Base-by-base conservation (phyloP, 148 eudicot species). In the Vaccinium myrtillus region DNA sequence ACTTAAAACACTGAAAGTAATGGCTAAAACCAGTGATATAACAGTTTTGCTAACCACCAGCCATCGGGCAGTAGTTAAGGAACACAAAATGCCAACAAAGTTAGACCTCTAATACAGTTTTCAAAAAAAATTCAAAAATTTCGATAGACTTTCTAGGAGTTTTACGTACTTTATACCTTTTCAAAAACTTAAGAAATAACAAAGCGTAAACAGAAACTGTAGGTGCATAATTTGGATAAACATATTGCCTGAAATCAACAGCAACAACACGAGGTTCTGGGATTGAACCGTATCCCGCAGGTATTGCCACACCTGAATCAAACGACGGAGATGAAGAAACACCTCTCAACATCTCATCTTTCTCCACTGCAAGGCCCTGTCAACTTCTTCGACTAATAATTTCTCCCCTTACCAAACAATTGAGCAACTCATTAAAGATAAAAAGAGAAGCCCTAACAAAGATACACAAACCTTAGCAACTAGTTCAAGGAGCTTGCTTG, bases 341-440 rank as follows among this genome's bases (percentile, higher is more conserved):
- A 76, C 94, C 98, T 86, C 90, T 91, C 77, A 87, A 83, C 30
- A 90, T 91, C 84, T 95, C 97, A 84, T 94, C 95, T 87, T 91
- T 95, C 88, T 95, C 98, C 87, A 90, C 95, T 91, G 97, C 98
- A 89, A 95, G 94, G 89, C 97, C 98, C 98, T 95, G 95, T 87
- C 86, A 79, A 87, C 89, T 86, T 81, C 83, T 91, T 85, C 91
- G 88, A 83, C 78, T 78, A 50, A 43, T 46, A 56, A 67, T 5
- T 54, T 55, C n/a, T n/a, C 11, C 16, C 36, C 71, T 30, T 13
- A 23, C 50, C 76, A 63, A 36, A 46, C 32, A 71, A 75, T n/a
- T 46, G 10, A 86, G 49, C 6, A n/a, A 30, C 16, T 2, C 25
- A n/a, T 32, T 3, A 6, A 70, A 46, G 49, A 21, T 81, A 43